A percentile compares a stretch with the other conserved stretches of the same genome.
Evolutionary conservation across 78 protist species (phyloP).

Genomic region (Diacronema lutheri): DNA sequence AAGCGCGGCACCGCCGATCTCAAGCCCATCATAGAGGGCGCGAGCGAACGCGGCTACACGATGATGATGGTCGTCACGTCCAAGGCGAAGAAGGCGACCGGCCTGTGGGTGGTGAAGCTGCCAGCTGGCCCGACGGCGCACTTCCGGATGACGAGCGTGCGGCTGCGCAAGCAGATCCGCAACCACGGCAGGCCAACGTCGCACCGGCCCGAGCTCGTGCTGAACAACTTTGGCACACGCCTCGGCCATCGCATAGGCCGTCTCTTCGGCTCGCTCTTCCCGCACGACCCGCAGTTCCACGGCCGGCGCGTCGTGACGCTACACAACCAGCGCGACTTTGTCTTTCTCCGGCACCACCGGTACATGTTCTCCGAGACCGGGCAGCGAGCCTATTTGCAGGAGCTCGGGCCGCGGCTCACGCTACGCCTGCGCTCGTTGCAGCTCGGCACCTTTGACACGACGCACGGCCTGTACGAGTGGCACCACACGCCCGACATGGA

Average conservation of each 20-base stretch:
- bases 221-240: slow-evolving; percentile 92
- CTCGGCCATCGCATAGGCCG: slow-evolving; percentile 86
- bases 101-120: slow-evolving; percentile 79
- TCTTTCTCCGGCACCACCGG: slow-evolving; percentile 94
- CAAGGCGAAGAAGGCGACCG: slow-evolving; percentile 37
- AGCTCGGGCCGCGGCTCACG: slow-evolving; percentile 97
- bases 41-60: slow-evolving; percentile 81
- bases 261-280: slow-evolving; percentile 82
- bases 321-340: slow-evolving; percentile 96
- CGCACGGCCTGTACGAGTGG: slow-evolving; percentile 88
- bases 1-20: slow-evolving; percentile 17
- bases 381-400: slow-evolving; percentile 48
- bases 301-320: slow-evolving; percentile 93
- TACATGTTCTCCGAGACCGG: slow-evolving; percentile 48
- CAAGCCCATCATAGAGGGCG: slow-evolving; percentile 72
- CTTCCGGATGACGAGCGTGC: slow-evolving; percentile 72
- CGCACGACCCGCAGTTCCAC: slow-evolving; percentile 75
- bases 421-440: slow-evolving; percentile 86
- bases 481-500: slow-evolving; percentile 39
- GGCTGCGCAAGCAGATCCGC: slow-evolving; percentile 55
- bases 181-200: slow-evolving; percentile 6
- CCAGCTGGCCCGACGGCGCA: slow-evolving; percentile 97
- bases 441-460: slow-evolving; percentile 88
- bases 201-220: slow-evolving; percentile 85
- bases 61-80: slow-evolving; percentile 87